phyloP scores from a whole-genome alignment of 306 rosid species.

The Citrullus mucosospermus region DNA sequence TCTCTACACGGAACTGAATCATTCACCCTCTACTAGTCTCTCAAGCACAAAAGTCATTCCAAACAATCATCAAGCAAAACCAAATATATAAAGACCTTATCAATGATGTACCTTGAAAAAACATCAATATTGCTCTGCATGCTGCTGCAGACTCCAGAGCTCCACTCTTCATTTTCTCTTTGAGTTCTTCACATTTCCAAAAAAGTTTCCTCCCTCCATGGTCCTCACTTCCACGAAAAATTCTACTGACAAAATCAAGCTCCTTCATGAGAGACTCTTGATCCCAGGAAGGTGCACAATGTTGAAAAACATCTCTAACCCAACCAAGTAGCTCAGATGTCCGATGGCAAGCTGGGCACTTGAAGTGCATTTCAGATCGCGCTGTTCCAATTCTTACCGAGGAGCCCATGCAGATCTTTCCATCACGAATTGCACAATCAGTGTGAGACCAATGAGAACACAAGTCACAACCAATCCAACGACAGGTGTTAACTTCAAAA shows the following conservation, averaged over 20 bases:
- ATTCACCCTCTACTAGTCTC: not conserved
- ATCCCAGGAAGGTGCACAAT: conserved; percentile 90
- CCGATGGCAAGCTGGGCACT: conserved; percentile 86
- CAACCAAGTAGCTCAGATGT: conserved; percentile 95
- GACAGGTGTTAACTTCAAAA: conserved; percentile 95
- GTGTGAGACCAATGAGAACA: conserved; percentile 99
- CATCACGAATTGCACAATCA: conserved; percentile 93
- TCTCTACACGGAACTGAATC: not conserved
- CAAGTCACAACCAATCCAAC: conserved; percentile 95
- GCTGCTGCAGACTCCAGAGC: conserved; percentile 51
- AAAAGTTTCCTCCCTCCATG: conserved; percentile 70
- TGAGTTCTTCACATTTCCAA: conserved; percentile 79
- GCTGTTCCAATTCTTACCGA: conserved; percentile 59
- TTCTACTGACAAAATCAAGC: conserved; percentile 89
- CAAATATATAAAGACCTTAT: not conserved
- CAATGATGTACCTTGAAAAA: conserved; percentile 64
- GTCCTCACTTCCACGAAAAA: conserved; percentile 81
- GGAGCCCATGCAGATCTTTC: conserved; percentile 69
- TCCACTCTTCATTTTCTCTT: conserved; percentile 56
- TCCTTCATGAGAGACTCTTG: conserved; percentile 75
- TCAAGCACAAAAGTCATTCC: not conserved
- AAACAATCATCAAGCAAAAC: not conserved
- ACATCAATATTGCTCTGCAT: conserved; percentile 62
- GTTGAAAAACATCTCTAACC: conserved; percentile 97
- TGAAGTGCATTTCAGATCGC: conserved; percentile 84